These are phyloP conservation scores for Pseudogymnoascus verrucosus DNA, from an alignment of 2,329 filamentous ascomycete genomes.

Conservation along the genomic window DNA sequence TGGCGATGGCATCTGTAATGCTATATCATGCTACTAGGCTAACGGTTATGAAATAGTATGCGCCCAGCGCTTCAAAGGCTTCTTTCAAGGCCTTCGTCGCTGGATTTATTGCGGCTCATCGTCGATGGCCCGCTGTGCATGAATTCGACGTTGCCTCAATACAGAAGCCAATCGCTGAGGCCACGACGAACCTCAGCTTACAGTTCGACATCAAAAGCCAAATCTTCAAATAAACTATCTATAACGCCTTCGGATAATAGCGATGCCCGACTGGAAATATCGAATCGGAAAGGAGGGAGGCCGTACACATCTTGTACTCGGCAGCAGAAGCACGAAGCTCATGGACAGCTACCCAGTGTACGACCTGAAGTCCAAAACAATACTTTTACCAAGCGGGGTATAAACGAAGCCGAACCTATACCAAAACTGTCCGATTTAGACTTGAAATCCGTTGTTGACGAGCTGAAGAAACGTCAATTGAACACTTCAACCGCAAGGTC, in stretches of 20 bases:
- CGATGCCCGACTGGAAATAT: background rate
- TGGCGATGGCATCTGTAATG: constrained; percentile 3
- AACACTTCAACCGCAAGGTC: background rate
- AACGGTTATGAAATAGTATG: constrained; percentile 17
- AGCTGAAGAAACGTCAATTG: constrained; percentile 2
- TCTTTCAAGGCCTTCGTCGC: constrained; percentile 23
- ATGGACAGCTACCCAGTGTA: background rate
- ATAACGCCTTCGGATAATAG: background rate
- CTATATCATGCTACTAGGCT: constrained; percentile 9
- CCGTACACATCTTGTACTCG: background rate
- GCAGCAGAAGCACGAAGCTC: background rate
- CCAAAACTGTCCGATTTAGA: background rate
- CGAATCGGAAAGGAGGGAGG: background rate
- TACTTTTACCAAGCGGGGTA: background rate
- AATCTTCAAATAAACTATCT: background rate
- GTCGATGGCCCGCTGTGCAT: constrained; percentile 2
- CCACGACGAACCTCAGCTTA: background rate
- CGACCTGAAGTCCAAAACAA: background rate
- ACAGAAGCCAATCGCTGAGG: background rate
- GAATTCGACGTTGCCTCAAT: constrained; percentile 6
- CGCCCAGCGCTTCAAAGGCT: constrained; percentile 24
- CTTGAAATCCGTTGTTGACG: background rate
- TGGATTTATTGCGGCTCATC: constrained; percentile 19
- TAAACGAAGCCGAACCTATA: background rate
- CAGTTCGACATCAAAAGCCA: background rate